Evolutionary conservation across 2,329 filamentous ascomycete genomes (phyloP).

Genomic region (Aulographum hederae): DNA sequence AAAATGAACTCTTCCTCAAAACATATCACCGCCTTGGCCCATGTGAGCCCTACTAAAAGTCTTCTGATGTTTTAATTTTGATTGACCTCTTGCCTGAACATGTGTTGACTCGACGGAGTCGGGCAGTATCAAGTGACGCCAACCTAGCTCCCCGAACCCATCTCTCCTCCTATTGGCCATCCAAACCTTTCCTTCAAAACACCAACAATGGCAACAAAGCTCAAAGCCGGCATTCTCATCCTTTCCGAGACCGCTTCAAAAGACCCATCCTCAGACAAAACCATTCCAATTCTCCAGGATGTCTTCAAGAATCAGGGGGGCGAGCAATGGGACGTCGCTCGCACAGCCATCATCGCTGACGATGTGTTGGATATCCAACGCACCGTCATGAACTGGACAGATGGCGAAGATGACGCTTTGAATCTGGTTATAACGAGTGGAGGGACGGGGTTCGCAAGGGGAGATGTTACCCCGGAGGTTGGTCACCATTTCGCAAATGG

Average conservation of each 20-base stretch:
- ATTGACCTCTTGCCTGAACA: too few species aligned
- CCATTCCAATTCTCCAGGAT: conserved; percentile 45
- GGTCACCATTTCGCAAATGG: background rate
- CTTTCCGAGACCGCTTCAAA: conserved; percentile 78
- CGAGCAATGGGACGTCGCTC: conserved; percentile 51
- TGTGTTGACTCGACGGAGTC: too few species aligned
- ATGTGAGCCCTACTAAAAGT: too few species aligned
- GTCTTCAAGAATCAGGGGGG: conserved; percentile 50
- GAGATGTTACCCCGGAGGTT: conserved; percentile 81
- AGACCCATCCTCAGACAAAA: conserved; percentile 63
- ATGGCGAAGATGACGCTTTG: conserved; percentile 27
- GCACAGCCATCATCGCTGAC: conserved; percentile 65
- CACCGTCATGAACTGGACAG: conserved; percentile 51
- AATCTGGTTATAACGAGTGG: conserved; percentile 81
- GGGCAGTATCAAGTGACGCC: too few species aligned
- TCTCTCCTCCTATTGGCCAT: too few species aligned
- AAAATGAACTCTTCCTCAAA: too few species aligned
- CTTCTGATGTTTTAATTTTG: too few species aligned
- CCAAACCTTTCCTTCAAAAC: too few species aligned
- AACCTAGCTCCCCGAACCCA: too few species aligned
- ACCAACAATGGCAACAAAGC: too few species aligned
- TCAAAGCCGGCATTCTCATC: conserved; percentile 65
- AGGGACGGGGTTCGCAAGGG: conserved; percentile 76
- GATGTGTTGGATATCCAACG: conserved; percentile 56
- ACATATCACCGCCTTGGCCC: too few species aligned